Evolutionary conservation across 2,329 filamentous ascomycete genomes (phyloP), one percentile per base, ranked within the genome.

Genomic region (Cyphellophora attinorum): DNA sequence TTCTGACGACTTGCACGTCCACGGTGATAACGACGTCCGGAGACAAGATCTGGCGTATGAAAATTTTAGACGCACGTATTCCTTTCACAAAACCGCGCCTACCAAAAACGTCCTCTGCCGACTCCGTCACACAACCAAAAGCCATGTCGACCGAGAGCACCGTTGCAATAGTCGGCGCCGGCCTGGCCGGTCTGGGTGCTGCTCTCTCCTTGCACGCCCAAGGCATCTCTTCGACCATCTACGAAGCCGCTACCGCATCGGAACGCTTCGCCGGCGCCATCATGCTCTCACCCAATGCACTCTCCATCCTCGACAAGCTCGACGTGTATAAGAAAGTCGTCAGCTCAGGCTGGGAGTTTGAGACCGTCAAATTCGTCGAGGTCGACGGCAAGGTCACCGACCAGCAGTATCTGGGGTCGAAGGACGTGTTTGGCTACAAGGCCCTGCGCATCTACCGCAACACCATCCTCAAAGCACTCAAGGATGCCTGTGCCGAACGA

Each of bases 201-300:
- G 71, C 72, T 0, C 59, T 79, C 0, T 61, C 68, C 2, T 57
- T 79, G 0, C 63, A 74, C 37, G 55, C 65, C 18, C 59, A 70
- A 37, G 56, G 57, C 27, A 75, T 79, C 28, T 44, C 57, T 4
- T 60, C 56, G 39, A 65, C 56, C 3, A 53, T 77, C 33, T 76
- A 73, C 41, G 73, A 77, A 40, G 56, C 60, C 11, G 61, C 67
- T 6, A 38, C 55, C 1, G 58, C 59, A 0, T 57, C 64, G 2
- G 57, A 65, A 2, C 59, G 67, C 39, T 65, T 66, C 15, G 67
- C 68, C 12, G 73, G 73, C 3, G 71, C 68, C 1, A 57, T 78
- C 18, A 73, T 75, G 65, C 62, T 77, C 2, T 73, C 72, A 0
- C 73, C 74, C 4, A 77, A 77, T 34, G 69, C 71, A 0, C 60